Evolutionary conservation across 2,329 filamentous ascomycete genomes (phyloP), one percentile per base, ranked within the genome.

Genomic region (Neopestalotiopsis clavispora): DNA sequence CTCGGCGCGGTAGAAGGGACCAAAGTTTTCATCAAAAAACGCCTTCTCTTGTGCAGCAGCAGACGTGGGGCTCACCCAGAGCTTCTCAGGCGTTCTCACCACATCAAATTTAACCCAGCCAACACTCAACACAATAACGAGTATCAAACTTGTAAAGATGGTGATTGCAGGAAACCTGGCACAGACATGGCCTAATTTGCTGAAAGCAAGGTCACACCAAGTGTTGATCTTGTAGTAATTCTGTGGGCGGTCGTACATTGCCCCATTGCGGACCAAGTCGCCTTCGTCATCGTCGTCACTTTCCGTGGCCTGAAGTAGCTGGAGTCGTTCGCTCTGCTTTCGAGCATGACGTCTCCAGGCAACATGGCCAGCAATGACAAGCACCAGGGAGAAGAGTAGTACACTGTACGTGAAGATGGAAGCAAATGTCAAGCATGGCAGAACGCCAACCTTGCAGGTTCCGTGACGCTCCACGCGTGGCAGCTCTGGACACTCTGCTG

Each of bases 31-130:
- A 78, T 99, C 97, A 72, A 98, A 99, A 78, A 97, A 99, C 1
- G 88, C 87, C 82, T 99, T 99, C 78, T 99, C 95, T 77, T 94
- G 88, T 0, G 96, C 96, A 23, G 97, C 95, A 63, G 91, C 89
- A 4, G 96, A 98, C 9, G 92, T 92, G 7, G 96, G 96, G 75
- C 95, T 95, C n/a, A 99, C 96, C 96, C 96, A 99, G 9, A 99
- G 84, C 62, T 93, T 90, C 12, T 97, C 96, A 5, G 96, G 96
- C 71, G 98, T 92, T 28, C 86, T 93, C 80, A 98, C 96, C 45
- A 99, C 86, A n/a, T 93, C 87, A 76, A 99, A 99, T 59, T 89
- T 89, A 69, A 96, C 83, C 94, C 94, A 97, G 1, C 96, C 96
- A 45, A 95, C 81, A 77, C 95, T 98, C 71, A 99, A 84, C 4